These are phyloP conservation scores for Mycena kentingensis DNA, from an alignment of 768 basidiomycete species.

Conservation along the genomic window DNA sequence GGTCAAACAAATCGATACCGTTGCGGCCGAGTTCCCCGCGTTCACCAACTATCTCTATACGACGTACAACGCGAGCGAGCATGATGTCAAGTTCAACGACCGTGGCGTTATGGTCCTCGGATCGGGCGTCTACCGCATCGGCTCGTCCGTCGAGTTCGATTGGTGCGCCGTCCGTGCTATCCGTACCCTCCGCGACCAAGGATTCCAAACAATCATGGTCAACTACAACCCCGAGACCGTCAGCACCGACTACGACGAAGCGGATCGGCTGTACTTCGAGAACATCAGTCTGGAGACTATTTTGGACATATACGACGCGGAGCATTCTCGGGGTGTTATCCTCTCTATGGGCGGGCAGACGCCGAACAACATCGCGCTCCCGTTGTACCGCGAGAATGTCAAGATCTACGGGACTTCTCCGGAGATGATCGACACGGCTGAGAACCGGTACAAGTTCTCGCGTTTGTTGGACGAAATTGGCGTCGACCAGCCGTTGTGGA, in stretches of 20 bases:
- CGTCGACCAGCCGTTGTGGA: slow-evolving; percentile 98
- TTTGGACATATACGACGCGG: slow-evolving; percentile 93
- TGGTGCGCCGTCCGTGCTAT: slow-evolving; percentile 99
- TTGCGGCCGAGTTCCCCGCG: slow-evolving; percentile 98
- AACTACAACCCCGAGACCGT: slow-evolving; percentile 99
- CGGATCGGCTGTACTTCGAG: slow-evolving; percentile 97
- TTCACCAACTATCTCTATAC: slow-evolving; percentile 99
- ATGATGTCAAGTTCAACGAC: slow-evolving; percentile 88
- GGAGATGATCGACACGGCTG: slow-evolving; percentile 99
- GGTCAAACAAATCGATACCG: slow-evolving; percentile 98
- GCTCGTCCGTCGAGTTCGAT: slow-evolving; percentile 98
- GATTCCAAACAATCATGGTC: slow-evolving; percentile 95
- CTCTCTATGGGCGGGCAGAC: slow-evolving; percentile 98
- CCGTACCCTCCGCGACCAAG: slow-evolving; percentile 91
- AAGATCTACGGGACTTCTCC: slow-evolving; percentile 98
- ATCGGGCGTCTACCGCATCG: slow-evolving; percentile 97
- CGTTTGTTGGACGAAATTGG: slow-evolving; percentile 95
- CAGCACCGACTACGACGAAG: slow-evolving; percentile 98
- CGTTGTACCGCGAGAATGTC: slow-evolving; percentile 92
- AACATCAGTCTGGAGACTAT: slow-evolving; percentile 97
- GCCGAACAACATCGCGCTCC: slow-evolving; percentile 97
- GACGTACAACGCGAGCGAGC: slow-evolving; percentile 94
- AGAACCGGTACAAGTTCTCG: slow-evolving; percentile 99
- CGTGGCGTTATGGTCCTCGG: slow-evolving; percentile 96
- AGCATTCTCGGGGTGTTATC: slow-evolving; percentile 88